Evolutionary conservation across 371 early-diverging fungal genomes (phyloP), one percentile per base, ranked within the genome.

Genomic region (Circinella umbellata): DNA sequence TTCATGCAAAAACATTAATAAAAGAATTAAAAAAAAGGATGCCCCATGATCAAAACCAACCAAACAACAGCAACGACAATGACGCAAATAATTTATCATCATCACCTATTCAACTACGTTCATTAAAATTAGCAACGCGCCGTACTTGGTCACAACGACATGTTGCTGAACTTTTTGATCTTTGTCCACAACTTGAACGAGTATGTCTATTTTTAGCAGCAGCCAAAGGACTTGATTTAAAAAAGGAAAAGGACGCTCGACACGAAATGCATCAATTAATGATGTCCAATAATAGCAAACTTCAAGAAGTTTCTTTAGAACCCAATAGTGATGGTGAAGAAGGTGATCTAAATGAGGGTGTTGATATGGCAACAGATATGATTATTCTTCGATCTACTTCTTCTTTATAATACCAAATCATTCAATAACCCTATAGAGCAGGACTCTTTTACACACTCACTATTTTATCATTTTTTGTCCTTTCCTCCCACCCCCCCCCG

Each of bases 91-190:
- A 11, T 42, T 42, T 11, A 6, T 18, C 48, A 39, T 34, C 42
- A 9, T 7, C 66, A 13, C 53, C 69, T 3, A 34, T 67, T 20
- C 68, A 38, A 17, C 62, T 81, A n/a, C 73, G 60, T 17, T 73
- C 66, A 13, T 62, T 81, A 3, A 74, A 68, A 1, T 55, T 81
- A 15, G 76, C 76, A 5, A 77, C 79, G 11, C 73, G 77, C 7
- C 64, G 72, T n/a, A 76, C 76, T 27, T 81, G 82, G 82, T 74
- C 79, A n/a, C 64, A 61, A 27, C 60, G 69, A 11, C 76, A 79
- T 68, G 67, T 81, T 8, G 72, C 68, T 2, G 64, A 67, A 53
- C 60, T 81, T 4, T 69, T 81, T 39, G 71, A 77, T 20, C 20
- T 71, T 1, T 77, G 79, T 35, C 70, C 79, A 36, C 47, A 61